These are phyloP conservation scores for Pseudozyma flocculosa DNA, from an alignment of 1,284 basidiomycete genomes.

Conservation along the genomic window DNA sequence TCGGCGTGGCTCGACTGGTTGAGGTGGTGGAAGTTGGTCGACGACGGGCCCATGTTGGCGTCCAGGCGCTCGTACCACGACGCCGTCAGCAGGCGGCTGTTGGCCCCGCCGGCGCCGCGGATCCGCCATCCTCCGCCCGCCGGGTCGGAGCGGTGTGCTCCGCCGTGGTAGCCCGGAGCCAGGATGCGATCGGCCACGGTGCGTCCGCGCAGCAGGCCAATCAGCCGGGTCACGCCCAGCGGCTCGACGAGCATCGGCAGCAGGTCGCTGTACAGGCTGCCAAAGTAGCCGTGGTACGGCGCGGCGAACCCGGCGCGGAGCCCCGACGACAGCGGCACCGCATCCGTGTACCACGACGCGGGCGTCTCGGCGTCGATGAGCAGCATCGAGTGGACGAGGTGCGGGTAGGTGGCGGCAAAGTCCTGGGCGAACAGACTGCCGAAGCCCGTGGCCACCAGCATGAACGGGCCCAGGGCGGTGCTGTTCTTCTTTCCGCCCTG, in stretches of 20 bases:
- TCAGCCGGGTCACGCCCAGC: conserved; percentile 25
- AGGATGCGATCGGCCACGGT: conserved; percentile 34
- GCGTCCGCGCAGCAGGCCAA: conserved; percentile 28
- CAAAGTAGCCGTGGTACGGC: conserved; percentile 19
- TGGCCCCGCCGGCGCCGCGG: conserved; percentile 26
- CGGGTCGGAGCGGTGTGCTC: conserved; percentile 19
- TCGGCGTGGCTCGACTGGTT: conserved; percentile 1
- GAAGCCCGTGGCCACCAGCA: conserved; percentile 40
- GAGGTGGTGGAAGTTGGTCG: conserved; percentile 23
- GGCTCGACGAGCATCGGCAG: conserved; percentile 35
- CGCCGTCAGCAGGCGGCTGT: conserved; percentile 25
- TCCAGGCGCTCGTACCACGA: conserved; percentile 36
- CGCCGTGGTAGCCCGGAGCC: conserved; percentile 26
- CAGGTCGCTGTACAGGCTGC: conserved; percentile 32
- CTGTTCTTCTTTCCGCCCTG: conserved; percentile 4
- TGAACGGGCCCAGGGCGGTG: conserved; percentile 24
- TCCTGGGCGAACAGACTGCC: conserved; percentile 39
- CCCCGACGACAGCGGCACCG: conserved; percentile 16
- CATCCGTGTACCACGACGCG: conserved; percentile 31
- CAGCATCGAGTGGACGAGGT: conserved; percentile 39
- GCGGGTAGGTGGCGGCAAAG: conserved; percentile 40
- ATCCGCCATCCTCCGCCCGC: conserved; percentile 33
- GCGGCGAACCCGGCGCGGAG: conserved; percentile 36
- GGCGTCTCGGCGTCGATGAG: conserved; percentile 44
- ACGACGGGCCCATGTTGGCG: conserved; percentile 28